Evolutionary conservation across 257 asterid species (phyloP), one percentile per base, ranked within the genome.

Genomic region (Linderniella brevidens): DNA sequence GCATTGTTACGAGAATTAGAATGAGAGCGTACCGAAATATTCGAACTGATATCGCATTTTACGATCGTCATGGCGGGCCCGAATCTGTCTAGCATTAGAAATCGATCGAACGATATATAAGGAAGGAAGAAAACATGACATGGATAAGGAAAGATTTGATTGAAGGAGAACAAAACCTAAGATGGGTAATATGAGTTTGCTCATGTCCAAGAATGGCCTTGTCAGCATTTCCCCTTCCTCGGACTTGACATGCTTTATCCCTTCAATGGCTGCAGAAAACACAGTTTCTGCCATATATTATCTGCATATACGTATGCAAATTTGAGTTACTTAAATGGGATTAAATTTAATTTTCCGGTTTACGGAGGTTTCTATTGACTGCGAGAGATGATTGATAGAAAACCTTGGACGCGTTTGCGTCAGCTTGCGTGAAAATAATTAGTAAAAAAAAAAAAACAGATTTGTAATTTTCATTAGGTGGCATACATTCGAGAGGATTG

Each of bases 1-100:
- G 3, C 7, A 53, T 45, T 36, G 13, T 35, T 42, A 41, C 4
- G 8, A 19, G 48, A 11, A 16, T 14, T 47, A 12, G 6, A 17
- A 13, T 19, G 9, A 20, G 53, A 53, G 49, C 53, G 81, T 56
- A 81, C 96, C 52, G 86, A 52, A 49, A 81, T 81, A 62, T 81
- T 86, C 38, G 94, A 92, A 35, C 55, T 61, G 52, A 86, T 68
- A 45, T 86, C 96, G 13, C 75, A 68, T 70, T 81, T 86, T 53
- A 86, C 96, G 39, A 81, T 64, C 15, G 76, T 54, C 94, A 86
- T 86, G 9, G 92, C 78, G 18, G 92, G 66, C 19, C 96, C 96
- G 56, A 78, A 76, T 73, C 79, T 86, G 59, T 86, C 96, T 85
- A 66, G 43, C 46, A 73, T 46, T 53, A 59, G 19, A 44, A 42